Percentiles rank a stretch among this genome's conserved stretches.
Evolutionary conservation across 2,329 filamentous ascomycete genomes (phyloP).

Genomic region (Verticillium zaregamsianum): DNA sequence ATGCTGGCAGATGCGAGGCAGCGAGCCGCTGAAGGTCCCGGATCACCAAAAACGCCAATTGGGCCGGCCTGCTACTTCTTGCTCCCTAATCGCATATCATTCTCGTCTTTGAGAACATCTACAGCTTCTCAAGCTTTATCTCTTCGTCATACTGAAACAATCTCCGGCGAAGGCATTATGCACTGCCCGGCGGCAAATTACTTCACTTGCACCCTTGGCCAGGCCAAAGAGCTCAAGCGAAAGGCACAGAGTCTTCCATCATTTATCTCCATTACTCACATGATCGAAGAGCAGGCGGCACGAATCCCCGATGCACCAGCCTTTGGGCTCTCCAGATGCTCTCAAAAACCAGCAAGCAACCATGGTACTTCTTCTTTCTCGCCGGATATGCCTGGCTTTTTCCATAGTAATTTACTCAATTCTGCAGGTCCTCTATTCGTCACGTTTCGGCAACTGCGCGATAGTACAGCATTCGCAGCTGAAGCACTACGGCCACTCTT

Average conservation of each 20-base stretch:
- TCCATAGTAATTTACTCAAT: constrained; percentile 2
- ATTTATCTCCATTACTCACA: constrained; percentile 41
- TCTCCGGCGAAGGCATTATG: background rate
- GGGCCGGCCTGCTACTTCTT: background rate
- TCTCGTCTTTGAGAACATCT: background rate
- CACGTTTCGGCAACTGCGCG: constrained; percentile 22
- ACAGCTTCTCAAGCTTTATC: background rate
- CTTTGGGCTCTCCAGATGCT: constrained; percentile 40
- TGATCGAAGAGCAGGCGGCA: constrained; percentile 44
- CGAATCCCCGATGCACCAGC: constrained; percentile 34
- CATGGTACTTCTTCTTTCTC: background rate
- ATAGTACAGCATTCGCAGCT: constrained; percentile 30
- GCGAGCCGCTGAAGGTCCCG: background rate
- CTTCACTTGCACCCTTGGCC: constrained; percentile 58
- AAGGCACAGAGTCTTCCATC: constrained; percentile 20
- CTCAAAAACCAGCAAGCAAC: background rate
- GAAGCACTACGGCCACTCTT: constrained; percentile 8
- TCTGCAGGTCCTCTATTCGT: constrained; percentile 11
- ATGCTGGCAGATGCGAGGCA: background rate
- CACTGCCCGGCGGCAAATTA: constrained; percentile 34
- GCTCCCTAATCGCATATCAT: background rate
- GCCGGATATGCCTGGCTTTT: background rate
- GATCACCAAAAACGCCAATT: background rate
- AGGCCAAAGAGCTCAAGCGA: constrained; percentile 37
- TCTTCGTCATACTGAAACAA: background rate